Base-by-base conservation (phyloP, 2,329 filamentous ascomycete species). In the Mycogone perniciosa region DNA sequence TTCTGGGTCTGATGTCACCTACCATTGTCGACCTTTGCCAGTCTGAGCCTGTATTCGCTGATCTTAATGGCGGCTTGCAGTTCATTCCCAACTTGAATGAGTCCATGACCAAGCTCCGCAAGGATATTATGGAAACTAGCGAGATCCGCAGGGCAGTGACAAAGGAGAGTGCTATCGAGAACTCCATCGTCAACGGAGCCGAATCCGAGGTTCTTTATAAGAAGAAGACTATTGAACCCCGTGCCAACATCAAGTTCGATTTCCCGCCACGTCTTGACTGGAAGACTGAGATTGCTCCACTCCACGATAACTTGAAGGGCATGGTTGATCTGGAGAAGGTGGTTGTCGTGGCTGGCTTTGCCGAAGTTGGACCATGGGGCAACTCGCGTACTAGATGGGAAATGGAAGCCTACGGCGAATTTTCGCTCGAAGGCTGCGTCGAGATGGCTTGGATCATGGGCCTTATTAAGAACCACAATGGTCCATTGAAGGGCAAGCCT, bases 391-490 rank as follows among this genome's bases (percentile, higher is more conserved):
- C 93, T 42, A 85, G 93, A 56, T 99, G 93, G 93, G 93, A 99
- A 76, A 99, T 99, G 92, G 93, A 99, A 70, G 91, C 93, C 1
- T 85, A 91, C 59, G 93, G 93, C 66, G 82, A 96, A 65, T 99
- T 99, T 75, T 97, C 93, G 7, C 82, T 99, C 10, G 95, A 99
- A 71, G 93, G 93, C 31, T 97, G 93, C 64, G 86, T 99, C 54
- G 93, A 99, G 72, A 99, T 99, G 93, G 91, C 93, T 31, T 99
- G 93, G 93, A 89, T 99, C 70, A 99, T 97, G 92, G 93, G 93
- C 65, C 83, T 97, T 54, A 97, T 99, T 76, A 96, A 92, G 79
- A 95, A 99, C 71, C 89, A 96, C 76, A 97, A 97, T 61, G 93
- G 93, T 13, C 85, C 86, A 31, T 82, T 99, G 68, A 99, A 99